These are phyloP conservation scores for Coprinellus micaceus DNA, from an alignment of 768 basidiomycete genomes.

Conservation along the genomic window DNA sequence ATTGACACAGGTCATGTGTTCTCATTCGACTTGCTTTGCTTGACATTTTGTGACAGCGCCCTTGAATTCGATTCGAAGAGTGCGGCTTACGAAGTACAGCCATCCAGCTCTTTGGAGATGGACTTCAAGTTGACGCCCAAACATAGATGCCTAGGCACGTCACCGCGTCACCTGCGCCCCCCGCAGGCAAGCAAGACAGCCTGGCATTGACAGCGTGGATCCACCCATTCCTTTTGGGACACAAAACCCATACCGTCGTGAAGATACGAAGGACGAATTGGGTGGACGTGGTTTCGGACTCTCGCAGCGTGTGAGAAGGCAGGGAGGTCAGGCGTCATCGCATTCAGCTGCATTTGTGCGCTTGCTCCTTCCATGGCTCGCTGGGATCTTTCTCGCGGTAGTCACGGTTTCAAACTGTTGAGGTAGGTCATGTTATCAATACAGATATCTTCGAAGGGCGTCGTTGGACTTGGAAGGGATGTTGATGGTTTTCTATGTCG, in stretches of 20 bases:
- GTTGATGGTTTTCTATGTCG: background rate
- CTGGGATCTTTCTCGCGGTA: conserved; percentile 12
- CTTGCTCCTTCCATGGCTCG: background rate
- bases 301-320: background rate
- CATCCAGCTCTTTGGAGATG: no score
- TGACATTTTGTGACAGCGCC: conserved; percentile 1
- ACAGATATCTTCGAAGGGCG: background rate
- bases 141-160: no score
- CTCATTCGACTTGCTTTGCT: background rate
- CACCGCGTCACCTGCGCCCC: no score
- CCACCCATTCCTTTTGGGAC: conserved; percentile 9
- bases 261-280: background rate
- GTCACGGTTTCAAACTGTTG: conserved; percentile 19
- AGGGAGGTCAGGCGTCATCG: background rate
- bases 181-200: no score
- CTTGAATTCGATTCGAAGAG: background rate
- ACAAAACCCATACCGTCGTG: conserved; percentile 11
- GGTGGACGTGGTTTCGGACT: background rate
- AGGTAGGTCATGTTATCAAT: conserved; percentile 9
- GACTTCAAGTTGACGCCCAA: no score
- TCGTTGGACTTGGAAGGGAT: no score
- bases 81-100: background rate
- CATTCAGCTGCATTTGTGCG: background rate
- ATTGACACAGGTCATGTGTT: background rate
- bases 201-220: background rate